Evolutionary conservation across 495 filamentous ascomycete genomes (phyloP), one percentile per base, ranked within the genome.

Genomic region (Filosporella fistucella): DNA sequence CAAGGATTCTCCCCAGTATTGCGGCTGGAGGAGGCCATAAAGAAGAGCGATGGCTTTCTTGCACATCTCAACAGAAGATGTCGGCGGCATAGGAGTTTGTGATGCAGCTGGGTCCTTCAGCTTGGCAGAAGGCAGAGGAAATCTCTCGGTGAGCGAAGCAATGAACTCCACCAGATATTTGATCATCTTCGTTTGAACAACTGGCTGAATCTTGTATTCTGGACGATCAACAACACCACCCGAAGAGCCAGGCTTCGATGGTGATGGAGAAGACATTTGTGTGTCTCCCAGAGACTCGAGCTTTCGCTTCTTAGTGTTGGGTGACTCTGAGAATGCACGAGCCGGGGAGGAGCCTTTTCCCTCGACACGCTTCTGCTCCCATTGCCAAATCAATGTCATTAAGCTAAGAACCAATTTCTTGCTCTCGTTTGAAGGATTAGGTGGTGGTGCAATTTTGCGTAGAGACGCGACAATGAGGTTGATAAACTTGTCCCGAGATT

Each of bases 111-210:
- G 55, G 20, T 84, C 79, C 54, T 83, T 82, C 16, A 78, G 65
- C 30, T 80, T 84, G 14, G 81, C 74, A 11, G 86, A 84, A 5
- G 81, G 81, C 24, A 86, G 79, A 38, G 77, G 81, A 66, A 84
- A 95, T 33, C 86, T 78, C 66, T 93, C 91, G 37, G 80, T 84
- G n/a, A 93, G 76, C 18, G 85, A 82, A 6, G 88, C 89, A 57
- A 97, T 96, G 63, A 96, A 96, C 29, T 91, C 85, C 18, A 95
- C 88, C 16, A 97, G 75, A 62, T 96, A 97, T 59, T 91, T 94
- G 34, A 95, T 77, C 67, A 97, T 81, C 57, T 89, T 81, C 8
- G 76, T 76, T 11, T 89, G 75, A 28, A 86, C 78, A 12, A 76
- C 59, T 6, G 72, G 56, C 39, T 87, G 76, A 11, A 91, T 80